phyloP scores from a whole-genome alignment of 176 grass and related monocot genomes.

The Avena eriantha region DNA sequence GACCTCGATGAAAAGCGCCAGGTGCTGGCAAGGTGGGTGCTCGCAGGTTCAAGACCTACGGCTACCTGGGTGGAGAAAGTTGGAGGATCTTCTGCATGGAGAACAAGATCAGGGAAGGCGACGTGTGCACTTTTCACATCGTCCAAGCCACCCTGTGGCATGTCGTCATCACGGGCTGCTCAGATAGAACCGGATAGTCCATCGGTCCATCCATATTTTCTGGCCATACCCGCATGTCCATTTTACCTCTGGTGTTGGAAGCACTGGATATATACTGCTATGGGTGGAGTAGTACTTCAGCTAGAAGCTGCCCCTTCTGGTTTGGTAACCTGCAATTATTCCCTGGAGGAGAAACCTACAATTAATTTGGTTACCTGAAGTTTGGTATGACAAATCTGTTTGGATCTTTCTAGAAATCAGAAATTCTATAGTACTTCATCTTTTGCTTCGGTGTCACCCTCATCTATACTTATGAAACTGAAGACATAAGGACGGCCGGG shows the following conservation, averaged over 20 bases:
- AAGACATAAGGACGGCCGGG: too few species aligned
- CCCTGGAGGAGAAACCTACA: not conserved
- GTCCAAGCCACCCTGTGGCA: constrained; percentile 9
- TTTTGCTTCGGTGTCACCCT: too few species aligned
- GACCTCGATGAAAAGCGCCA: not conserved
- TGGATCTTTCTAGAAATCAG: too few species aligned
- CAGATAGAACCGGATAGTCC: not conserved
- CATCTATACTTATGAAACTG: too few species aligned
- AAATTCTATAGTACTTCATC: too few species aligned
- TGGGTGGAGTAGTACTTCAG: not conserved
- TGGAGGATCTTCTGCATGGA: constrained; percentile 21
- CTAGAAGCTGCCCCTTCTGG: too few species aligned
- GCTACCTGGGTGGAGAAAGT: not conserved
- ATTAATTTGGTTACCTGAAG: too few species aligned
- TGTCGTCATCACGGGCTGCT: not conserved
- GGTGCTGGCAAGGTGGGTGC: constrained; percentile 28
- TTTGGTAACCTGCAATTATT: not conserved
- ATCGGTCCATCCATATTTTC: not conserved
- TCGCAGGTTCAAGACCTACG: too few species aligned
- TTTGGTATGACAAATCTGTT: too few species aligned
- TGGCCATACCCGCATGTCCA: not conserved
- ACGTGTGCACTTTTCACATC: constrained; percentile 7
- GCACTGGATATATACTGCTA: not conserved
- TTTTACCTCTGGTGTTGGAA: not conserved
- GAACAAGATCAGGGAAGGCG: constrained; percentile 10